phyloP scores from a whole-genome alignment of 1,284 basidiomycete genomes.

The Erythrobasidium hasegawianum region DNA sequence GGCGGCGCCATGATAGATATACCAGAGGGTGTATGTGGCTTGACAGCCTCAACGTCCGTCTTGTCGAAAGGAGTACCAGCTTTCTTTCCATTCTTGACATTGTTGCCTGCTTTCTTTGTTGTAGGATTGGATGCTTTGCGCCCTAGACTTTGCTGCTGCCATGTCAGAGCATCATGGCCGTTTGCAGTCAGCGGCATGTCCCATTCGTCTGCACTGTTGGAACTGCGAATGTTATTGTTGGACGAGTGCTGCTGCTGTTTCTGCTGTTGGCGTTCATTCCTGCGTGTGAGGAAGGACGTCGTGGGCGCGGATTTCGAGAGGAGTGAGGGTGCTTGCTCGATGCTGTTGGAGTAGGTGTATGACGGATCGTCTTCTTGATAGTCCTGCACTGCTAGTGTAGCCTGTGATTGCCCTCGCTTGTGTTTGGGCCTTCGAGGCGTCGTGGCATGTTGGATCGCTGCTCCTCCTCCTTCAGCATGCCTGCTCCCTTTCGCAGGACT shows the following conservation, averaged over 20 bases:
- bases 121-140: background rate
- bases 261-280: background rate
- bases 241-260: background rate
- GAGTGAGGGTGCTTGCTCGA: background rate
- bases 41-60: background rate
- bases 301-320: conserved; percentile 30
- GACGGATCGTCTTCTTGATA: too few species aligned
- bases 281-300: conserved; percentile 16
- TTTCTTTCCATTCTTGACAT: conserved; percentile 11
- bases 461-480: too few species aligned
- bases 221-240: conserved; percentile 22
- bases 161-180: conserved; percentile 29
- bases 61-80: conserved; percentile 4
- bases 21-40: conserved; percentile 8
- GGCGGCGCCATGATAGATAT: conserved; percentile 14
- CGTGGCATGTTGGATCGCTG: too few species aligned
- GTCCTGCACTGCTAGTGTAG: too few species aligned
- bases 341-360: too few species aligned
- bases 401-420: too few species aligned
- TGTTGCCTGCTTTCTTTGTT: conserved; percentile 13
- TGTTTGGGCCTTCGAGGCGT: too few species aligned
- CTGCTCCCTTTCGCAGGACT: too few species aligned
- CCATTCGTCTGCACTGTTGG: conserved; percentile 36
- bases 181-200: conserved; percentile 29
- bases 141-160: conserved; percentile 33